A percentile compares a stretch with the other conserved stretches of the same genome.
Conservation (phyloP, 495 filamentous ascomycete genomes). For the Barbatosphaeria neglecta region DNA sequence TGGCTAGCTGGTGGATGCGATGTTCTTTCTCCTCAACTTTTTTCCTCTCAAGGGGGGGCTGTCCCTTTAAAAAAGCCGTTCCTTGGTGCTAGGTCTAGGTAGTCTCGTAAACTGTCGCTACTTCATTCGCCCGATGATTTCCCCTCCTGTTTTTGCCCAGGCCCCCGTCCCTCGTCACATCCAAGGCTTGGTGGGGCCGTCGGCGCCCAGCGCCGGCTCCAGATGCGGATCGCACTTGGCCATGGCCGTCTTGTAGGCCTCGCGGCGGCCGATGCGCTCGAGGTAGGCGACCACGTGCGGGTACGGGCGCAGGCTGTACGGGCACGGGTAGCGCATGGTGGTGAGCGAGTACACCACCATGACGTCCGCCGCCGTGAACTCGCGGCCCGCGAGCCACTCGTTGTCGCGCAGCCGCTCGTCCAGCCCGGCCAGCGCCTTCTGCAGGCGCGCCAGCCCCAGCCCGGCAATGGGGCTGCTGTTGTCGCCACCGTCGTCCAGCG, state of each 20-base stretch:
- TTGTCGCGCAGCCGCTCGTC: slow-evolving; percentile 32
- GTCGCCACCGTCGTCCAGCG: background rate
- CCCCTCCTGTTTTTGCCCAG: no score
- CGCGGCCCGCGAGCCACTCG: slow-evolving; percentile 45
- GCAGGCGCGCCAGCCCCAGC: slow-evolving; percentile 9
- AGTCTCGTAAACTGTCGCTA: no score
- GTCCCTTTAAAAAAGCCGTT: no score
- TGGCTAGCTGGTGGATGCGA: background rate
- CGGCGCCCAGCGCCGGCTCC: slow-evolving; percentile 15
- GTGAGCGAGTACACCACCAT: slow-evolving; percentile 44
- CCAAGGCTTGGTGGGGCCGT: slow-evolving; percentile 5
- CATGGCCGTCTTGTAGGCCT: slow-evolving; percentile 31
- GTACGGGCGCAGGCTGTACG: slow-evolving; percentile 31
- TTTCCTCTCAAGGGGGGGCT: no score
- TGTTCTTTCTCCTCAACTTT: no score
- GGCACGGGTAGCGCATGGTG: slow-evolving; percentile 39
- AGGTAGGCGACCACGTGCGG: slow-evolving; percentile 35
- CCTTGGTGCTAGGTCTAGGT: background rate
- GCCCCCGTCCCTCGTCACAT: background rate
- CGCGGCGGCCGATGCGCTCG: slow-evolving; percentile 23
- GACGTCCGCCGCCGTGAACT: slow-evolving; percentile 52
- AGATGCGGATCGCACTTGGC: slow-evolving; percentile 34
- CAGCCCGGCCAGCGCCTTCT: slow-evolving; percentile 21
- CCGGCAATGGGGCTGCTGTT: slow-evolving; percentile 2
- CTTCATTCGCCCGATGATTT: no score